Evolutionary conservation across 106 monocot genomes (phyloP), one percentile per base, ranked within the genome.

Genomic region (Phalaenopsis aphrodite): DNA sequence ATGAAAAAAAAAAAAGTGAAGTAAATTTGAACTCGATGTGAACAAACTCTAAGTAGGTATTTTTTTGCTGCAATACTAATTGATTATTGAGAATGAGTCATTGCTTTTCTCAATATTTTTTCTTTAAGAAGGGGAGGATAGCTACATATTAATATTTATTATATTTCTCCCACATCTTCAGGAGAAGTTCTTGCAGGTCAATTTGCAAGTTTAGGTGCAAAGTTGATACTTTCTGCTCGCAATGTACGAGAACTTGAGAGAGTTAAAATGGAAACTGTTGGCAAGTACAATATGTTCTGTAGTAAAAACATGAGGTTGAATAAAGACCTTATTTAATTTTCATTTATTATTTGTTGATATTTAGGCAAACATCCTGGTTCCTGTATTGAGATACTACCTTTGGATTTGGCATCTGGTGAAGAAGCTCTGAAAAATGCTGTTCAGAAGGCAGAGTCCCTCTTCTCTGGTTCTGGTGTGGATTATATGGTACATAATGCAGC

Each of bases 401-500:
- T 93, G 78, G 94, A 99, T 88, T 85, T 99, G 79, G 78, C 88
- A 81, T 87, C 92, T 43, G 87, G 84, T 76, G 93, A 93, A 84
- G 85, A 87, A n/a, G 82, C 80, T 82, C 81, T 99, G n/a, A 84
- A 73, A 85, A 85, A 91, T 78, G 87, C 80, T n/a, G 94, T 94
- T 39, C 21, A 89, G 23, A 89, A 87, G 79, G 99, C 99, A 55
- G 99, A 99, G 83, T 93, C 91, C 45, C 85, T 94, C 19, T 94
- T 99, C 78, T 83, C 83, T 21, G 81, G 81, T 75, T 80, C 88
- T 56, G 99, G 99, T 79, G 91, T 99, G 9, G 84, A 94, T 78
- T 95, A 84, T 83, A 99, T 99, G 99, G 83, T 99, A 43, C 99
- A 99, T 78, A 99, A 99, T 91, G 99, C 99, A 75, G 94, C 95